Base-by-base conservation (phyloP, 768 basidiomycete species). In the Trametes villosa region DNA sequence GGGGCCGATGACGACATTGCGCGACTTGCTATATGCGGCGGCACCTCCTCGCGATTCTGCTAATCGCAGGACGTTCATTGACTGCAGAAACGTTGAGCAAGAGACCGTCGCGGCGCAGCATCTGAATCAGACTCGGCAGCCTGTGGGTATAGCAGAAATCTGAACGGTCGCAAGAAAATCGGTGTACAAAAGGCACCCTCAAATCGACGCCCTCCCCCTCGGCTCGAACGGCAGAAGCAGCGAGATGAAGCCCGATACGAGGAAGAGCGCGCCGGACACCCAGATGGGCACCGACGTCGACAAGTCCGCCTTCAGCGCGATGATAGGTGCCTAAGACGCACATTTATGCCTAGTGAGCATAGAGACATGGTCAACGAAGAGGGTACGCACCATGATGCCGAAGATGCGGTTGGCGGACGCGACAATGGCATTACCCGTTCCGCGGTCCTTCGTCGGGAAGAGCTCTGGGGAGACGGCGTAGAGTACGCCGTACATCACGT, bases 171-270 rank as follows among this genome's bases (percentile, higher is more conserved):
- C n/a, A n/a, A n/a, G n/a, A n/a, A n/a, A 11, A 49, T 33, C 18
- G 26, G 13, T n/a, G 17, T 24, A 13, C 44, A n/a, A 5, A 13
- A 18, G n/a, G 13, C 13, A 45, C 22, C 22, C 8, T 11, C 24
- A 48, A n/a, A 48, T 48, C 4, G 46, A 78, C 5, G 86, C 83
- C 65, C 79, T 83, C 3, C 85, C 85, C 20, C 81, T 73, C 7
- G 85, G 78, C 64, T 87, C 85, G 59, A 82, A 84, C 3, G 86
- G 85, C 33, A 87, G 65, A 41, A 84, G 52, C 50, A 85, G 57
- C 4, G 81, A 77, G 26, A 85, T 71, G 41, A 81, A 53, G 0
- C 83, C 83, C 4, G 83, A 71, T 5, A 75, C 71, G 31, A 86
- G 46, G 68, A 87, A 87, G 47, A 85, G 69, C 22, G 75, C 81